phyloP scores from a whole-genome alignment of 2,329 filamentous ascomycete genomes.

The Pestalotiopsis sp. region DNA sequence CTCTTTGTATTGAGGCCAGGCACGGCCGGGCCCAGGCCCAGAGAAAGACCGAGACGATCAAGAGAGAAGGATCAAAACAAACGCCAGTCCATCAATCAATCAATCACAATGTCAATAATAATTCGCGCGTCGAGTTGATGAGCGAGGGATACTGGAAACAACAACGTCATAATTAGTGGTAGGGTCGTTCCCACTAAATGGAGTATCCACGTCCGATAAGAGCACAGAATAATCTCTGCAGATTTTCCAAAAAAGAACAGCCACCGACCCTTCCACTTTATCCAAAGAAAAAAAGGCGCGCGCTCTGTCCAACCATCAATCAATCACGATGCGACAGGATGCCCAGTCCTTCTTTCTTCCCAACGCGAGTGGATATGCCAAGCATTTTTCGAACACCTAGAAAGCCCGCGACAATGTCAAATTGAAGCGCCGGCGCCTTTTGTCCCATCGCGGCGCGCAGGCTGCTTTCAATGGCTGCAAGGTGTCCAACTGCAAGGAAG shows the following conservation, averaged over 20 bases:
- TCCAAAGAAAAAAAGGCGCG: neutral
- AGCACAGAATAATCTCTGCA: neutral
- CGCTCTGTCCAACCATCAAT: neutral
- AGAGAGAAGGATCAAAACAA: neutral
- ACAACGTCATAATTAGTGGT: neutral
- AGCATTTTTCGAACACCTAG: neutral
- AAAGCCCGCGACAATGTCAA: constrained; percentile 3
- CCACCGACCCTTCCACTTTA: neutral
- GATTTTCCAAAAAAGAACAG: neutral
- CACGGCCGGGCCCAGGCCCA: too few species aligned
- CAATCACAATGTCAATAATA: neutral
- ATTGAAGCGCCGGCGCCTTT: constrained; percentile 5
- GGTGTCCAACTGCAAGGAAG: neutral
- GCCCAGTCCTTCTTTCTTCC: neutral
- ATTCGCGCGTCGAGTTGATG: neutral
- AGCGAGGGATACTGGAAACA: neutral
- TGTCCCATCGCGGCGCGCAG: neutral
- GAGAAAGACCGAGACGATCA: too few species aligned
- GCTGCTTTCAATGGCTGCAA: neutral
- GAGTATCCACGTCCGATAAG: constrained; percentile 4
- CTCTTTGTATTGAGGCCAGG: neutral
- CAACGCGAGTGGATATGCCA: neutral
- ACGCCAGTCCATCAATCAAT: neutral
- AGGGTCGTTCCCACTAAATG: constrained; percentile 1
- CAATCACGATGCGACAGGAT: neutral